Evolutionary conservation across 2,329 filamentous ascomycete species (phyloP).

Genomic region (Karstenula rhodostoma): DNA sequence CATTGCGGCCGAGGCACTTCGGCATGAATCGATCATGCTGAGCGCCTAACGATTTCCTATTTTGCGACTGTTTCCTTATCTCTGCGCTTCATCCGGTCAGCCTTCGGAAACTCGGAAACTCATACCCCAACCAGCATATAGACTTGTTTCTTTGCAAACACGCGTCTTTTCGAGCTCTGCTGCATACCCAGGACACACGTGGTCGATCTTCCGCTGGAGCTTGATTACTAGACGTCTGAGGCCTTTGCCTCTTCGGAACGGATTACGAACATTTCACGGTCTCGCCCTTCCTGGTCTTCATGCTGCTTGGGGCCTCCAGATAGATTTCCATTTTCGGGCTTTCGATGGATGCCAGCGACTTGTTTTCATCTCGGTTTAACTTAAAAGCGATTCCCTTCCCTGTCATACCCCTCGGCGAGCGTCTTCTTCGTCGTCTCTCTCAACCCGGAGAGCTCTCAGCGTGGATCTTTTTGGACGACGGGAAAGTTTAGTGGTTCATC

Average conservation of each 20-base stretch:
- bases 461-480: conserved; percentile 42
- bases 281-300: conserved; percentile 46
- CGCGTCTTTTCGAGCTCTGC: conserved; percentile 51
- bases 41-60: conserved; percentile 25
- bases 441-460: conserved; percentile 32
- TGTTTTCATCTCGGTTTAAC: conserved; percentile 41
- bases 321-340: conserved; percentile 53
- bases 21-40: conserved; percentile 9
- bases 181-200: conserved; percentile 47
- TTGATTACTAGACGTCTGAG: conserved; percentile 48
- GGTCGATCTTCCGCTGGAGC: conserved; percentile 45
- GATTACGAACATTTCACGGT: conserved; percentile 52
- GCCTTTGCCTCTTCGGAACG: conserved; percentile 43
- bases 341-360: conserved; percentile 44
- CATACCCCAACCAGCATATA: conserved; percentile 61
- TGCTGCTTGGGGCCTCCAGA: conserved; percentile 50
- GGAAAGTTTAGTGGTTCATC: conserved; percentile 45
- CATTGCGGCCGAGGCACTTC: conserved; percentile 21
- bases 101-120: conserved; percentile 53
- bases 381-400: conserved; percentile 50
- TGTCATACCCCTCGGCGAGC: conserved; percentile 40
- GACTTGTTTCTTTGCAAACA: conserved; percentile 57
- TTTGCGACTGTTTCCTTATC: conserved; percentile 32
- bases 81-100: conserved; percentile 45
- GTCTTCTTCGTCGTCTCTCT: conserved; percentile 41